A percentile compares a stretch with the other conserved stretches of the same genome.
These are phyloP conservation scores for Glycine tomentella DNA, from an alignment of 306 rosid genomes.

Conservation along the genomic window DNA sequence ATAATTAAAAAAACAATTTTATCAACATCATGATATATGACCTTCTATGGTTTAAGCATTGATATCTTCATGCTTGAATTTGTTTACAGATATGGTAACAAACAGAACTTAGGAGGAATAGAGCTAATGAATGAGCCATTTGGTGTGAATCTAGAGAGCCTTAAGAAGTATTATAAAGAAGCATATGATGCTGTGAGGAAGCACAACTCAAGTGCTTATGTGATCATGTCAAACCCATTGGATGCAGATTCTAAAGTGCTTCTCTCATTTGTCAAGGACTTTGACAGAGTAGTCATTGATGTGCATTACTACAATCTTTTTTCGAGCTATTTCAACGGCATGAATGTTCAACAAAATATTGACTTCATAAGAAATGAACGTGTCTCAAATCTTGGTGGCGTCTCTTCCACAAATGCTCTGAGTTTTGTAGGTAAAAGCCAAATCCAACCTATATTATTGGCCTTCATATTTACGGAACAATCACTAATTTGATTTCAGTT, in stretches of 20 bases:
- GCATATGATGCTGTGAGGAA: slow-evolving; percentile 59
- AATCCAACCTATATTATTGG: not conserved
- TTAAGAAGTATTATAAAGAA: slow-evolving; percentile 46
- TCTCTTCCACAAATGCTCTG: slow-evolving; percentile 59
- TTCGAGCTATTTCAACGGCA: not conserved
- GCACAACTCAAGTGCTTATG: slow-evolving; percentile 50
- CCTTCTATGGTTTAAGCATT: not conserved
- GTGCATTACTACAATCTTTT: slow-evolving; percentile 66
- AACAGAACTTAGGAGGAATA: slow-evolving; percentile 55
- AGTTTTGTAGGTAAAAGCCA: slow-evolving; percentile 55
- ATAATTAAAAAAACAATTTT: not conserved
- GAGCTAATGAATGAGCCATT: slow-evolving; percentile 57
- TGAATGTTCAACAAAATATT: slow-evolving; percentile 54
- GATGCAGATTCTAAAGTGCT: slow-evolving; percentile 50
- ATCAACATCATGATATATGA: not conserved
- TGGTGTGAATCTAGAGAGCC: slow-evolving; percentile 49
- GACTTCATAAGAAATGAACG: slow-evolving; percentile 54
- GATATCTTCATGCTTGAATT: not conserved
- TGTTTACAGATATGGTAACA: slow-evolving; percentile 52
- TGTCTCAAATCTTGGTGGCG: slow-evolving; percentile 44
- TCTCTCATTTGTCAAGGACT: slow-evolving; percentile 49
- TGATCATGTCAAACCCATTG: slow-evolving; percentile 60
- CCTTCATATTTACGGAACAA: not conserved
- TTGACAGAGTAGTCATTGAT: slow-evolving; percentile 50
- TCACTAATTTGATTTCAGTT: slow-evolving; percentile 5